Percentiles rank a stretch among this genome's conserved stretches.
Conservation (phyloP, 2,329 filamentous ascomycete genomes). For the Amphichorda felina region DNA sequence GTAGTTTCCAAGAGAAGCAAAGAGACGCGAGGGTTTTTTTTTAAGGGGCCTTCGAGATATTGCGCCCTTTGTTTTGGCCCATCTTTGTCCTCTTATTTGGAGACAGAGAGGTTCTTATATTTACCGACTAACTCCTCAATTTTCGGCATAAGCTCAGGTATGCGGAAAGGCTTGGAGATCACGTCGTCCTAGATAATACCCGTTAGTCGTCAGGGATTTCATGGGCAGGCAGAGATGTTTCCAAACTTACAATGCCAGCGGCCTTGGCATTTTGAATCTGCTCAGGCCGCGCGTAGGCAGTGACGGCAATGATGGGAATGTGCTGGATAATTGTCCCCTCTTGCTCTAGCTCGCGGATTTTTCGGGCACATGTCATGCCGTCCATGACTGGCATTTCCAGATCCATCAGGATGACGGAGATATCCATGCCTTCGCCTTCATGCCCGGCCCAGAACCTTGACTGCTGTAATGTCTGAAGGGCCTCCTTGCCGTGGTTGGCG, state of each 20-base stretch:
- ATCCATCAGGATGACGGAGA: constrained; percentile 67
- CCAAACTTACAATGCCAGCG: constrained; percentile 64
- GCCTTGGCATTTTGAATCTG: constrained; percentile 60
- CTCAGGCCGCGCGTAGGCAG: constrained; percentile 65
- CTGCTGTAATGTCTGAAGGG: constrained; percentile 41
- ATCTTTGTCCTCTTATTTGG: not conserved
- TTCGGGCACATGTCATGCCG: constrained; percentile 59
- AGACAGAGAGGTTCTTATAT: constrained; percentile 20
- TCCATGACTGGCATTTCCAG: constrained; percentile 80
- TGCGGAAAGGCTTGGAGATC: constrained; percentile 71
- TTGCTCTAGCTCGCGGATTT: constrained; percentile 56
- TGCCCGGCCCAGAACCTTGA: constrained; percentile 44
- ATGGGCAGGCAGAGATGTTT: too few relatives aligned
- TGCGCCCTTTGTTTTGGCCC: too few relatives aligned
- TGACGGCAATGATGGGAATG: constrained; percentile 74
- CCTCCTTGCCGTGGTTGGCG: constrained; percentile 54
- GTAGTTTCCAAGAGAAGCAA: too few relatives aligned
- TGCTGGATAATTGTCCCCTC: constrained; percentile 49
- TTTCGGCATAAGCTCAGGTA: constrained; percentile 56
- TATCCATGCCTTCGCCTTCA: constrained; percentile 33
- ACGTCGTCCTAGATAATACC: constrained; percentile 46
- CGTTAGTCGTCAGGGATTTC: too few relatives aligned
- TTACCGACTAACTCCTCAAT: constrained; percentile 44
- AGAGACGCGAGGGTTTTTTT: too few relatives aligned
- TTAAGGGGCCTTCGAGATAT: too few relatives aligned